These are phyloP conservation scores for Penicillium alfredii DNA, from an alignment of 495 filamentous ascomycete genomes.

Conservation along the genomic window DNA sequence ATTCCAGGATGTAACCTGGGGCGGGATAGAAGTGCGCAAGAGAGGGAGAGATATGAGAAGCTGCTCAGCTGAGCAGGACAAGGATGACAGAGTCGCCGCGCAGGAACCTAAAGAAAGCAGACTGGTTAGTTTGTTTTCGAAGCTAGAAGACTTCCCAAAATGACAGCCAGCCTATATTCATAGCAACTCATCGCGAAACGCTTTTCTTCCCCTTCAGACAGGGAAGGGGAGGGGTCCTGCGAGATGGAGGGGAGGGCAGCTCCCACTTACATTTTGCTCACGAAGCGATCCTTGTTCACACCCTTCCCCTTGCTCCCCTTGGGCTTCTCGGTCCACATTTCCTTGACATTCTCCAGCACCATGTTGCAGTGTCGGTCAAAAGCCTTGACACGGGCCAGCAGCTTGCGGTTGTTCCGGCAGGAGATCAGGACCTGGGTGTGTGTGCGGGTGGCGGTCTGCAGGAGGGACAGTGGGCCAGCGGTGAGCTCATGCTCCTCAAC, in stretches of 20 bases:
- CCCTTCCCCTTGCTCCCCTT: constrained; percentile 82
- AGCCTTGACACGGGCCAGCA: constrained; percentile 74
- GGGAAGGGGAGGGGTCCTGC: too few species aligned
- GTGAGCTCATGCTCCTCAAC: constrained; percentile 90
- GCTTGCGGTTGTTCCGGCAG: constrained; percentile 81
- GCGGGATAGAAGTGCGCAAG: constrained; percentile 9
- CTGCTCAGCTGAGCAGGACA: constrained; percentile 72
- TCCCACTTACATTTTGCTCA: constrained; percentile 85
- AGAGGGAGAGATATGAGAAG: constrained; percentile 3
- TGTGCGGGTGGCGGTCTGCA: constrained; percentile 82
- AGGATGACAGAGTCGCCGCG: constrained; percentile 92
- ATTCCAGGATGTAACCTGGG: constrained; percentile 17
- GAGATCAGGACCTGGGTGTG: constrained; percentile 89
- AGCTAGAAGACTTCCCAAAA: too few species aligned
- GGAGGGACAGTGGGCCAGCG: constrained; percentile 79
- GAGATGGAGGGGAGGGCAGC: not conserved
- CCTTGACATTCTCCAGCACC: constrained; percentile 97
- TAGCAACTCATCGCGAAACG: too few species aligned
- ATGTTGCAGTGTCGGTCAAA: constrained; percentile 96
- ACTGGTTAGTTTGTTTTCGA: too few species aligned
- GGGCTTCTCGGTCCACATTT: constrained; percentile 99
- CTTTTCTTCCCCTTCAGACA: too few species aligned
- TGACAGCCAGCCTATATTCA: too few species aligned
- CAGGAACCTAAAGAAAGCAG: constrained; percentile 63
- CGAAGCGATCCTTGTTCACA: constrained; percentile 96